Conservation (phyloP, 805 yeast species). For the Isabelozyma gotoi region DNA sequence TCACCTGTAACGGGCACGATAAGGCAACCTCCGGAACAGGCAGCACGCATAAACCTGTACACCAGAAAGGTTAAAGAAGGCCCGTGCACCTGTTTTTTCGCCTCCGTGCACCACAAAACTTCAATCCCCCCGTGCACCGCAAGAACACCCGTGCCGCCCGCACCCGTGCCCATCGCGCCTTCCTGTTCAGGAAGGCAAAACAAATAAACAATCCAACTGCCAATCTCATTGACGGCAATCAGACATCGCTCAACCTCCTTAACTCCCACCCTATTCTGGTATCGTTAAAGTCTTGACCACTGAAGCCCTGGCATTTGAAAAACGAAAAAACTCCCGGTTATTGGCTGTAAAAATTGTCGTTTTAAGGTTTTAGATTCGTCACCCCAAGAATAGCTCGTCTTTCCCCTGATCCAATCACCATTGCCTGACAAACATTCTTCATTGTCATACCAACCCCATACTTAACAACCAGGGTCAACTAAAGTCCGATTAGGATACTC, state of each 20-base stretch:
- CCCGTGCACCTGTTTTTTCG: too few species aligned
- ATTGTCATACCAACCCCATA: neutral
- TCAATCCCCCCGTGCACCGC: too few species aligned
- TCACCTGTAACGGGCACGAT: neutral
- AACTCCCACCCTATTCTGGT: too few species aligned
- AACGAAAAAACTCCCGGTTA: neutral
- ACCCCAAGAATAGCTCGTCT: too few species aligned
- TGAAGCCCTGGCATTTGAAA: too few species aligned
- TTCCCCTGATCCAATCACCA: too few species aligned
- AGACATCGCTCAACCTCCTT: neutral
- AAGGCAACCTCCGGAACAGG: neutral
- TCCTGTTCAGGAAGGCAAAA: neutral
- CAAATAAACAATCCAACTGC: neutral
- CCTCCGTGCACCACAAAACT: neutral
- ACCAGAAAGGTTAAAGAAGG: too few species aligned
- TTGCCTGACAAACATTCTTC: neutral
- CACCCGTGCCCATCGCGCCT: too few species aligned
- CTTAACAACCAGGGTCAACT: neutral
- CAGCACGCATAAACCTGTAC: neutral
- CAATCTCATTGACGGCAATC: neutral
- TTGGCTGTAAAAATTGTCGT: neutral
- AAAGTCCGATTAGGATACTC: neutral
- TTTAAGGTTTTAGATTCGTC: too few species aligned
- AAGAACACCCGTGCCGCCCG: too few species aligned
- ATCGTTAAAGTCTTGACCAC: too few species aligned